Evolutionary conservation across 345 rosid species (phyloP), one percentile per base, ranked within the genome.

Genomic region (Eucalyptus erythrocorys): DNA sequence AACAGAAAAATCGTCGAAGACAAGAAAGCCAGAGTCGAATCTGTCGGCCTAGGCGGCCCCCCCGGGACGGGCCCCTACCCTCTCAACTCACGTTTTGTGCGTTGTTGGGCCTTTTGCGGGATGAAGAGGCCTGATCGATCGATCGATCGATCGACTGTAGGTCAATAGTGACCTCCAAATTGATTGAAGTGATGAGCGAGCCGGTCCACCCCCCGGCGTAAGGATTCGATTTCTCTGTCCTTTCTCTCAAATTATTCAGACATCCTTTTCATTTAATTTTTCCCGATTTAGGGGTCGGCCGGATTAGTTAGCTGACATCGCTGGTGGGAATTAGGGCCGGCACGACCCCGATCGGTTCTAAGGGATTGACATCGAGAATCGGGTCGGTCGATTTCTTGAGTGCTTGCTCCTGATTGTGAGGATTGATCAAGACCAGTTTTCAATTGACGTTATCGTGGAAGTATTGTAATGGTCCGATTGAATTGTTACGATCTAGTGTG

Each of bases 381-480:
- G 9, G 82, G 4, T 21, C 0, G 3, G 15, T 40, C 7, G 45
- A 24, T 10, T 37, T 37, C 27, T 37, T 8, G 3, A 1, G 13
- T 40, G 45, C 15, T 37, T 6, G 4, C 4, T 34, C 7, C 2
- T 5, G 5, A 71, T 37, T 1, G 2, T 2, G 22, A 4, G 13
- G 14, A 19, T 71, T 10, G 45, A 37, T 71, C 2, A 7, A 10
- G 47, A 21, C 4, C 7, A 6, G 14, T 13, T 71, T 19, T 71
- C 45, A 8, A 71, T 37, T 3, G 8, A 37, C 14, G 27, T 71
- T 19, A 5, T 6, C 1, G 26, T 5, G 2, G 4, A 7, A 17
- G 12, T 15, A 34, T 15, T 49, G 51, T 6, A 49, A 49, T 49
- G 2, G 6, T 49, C 51, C 7, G 6, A 32, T n/a, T 4, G 21